Base-by-base conservation (phyloP, 306 rosid species). In the Trichosanthes truncata region DNA sequence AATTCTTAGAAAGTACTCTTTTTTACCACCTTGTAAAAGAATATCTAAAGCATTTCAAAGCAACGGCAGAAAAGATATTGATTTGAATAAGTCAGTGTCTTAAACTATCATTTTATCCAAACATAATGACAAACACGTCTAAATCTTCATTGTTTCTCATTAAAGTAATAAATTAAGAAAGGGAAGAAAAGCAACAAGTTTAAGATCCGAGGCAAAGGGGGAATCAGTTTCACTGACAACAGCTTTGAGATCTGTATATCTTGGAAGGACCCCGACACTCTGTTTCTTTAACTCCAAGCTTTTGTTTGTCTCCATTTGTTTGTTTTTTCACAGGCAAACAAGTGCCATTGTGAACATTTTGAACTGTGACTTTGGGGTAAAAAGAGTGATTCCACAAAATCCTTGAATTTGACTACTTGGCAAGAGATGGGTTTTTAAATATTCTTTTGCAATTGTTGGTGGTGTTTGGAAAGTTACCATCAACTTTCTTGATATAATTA, bases 191-290 rank as follows among this genome's bases (percentile, higher is more conserved):
- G 4, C 6, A 15, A 15, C 4, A 6, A 48, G 78, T 73, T 73
- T 73, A 73, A 73, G 78, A 49, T 74, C 78, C 78, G 29, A 74
- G 62, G 62, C 14, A 74, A 51, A 74, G 60, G 15, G 9, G 36
- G 38, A 12, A 33, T 68, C 38, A 25, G 56, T 45, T 69, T 46
- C 25, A 72, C 77, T 72, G 77, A 72, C 77, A 72, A 21, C 6
- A 46, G 60, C 60, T 73, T 73, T 73, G 78, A 73, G 60, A 49
- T 49, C 18, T 74, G 61, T 17, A 74, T 49, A 74, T 49, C 45
- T 74, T 74, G 40, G 61, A 74, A 74, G 78, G 78, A 26, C 61
- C 61, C 78, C 78, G 49, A 74, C 78, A 26, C 77, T 25, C 21
- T 71, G 57, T 71, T 23, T 71, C 18, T 45, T 45, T 71, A 45